Evolutionary conservation across 257 asterid genomes (phyloP).

Genomic region (Cordia subcordata): DNA sequence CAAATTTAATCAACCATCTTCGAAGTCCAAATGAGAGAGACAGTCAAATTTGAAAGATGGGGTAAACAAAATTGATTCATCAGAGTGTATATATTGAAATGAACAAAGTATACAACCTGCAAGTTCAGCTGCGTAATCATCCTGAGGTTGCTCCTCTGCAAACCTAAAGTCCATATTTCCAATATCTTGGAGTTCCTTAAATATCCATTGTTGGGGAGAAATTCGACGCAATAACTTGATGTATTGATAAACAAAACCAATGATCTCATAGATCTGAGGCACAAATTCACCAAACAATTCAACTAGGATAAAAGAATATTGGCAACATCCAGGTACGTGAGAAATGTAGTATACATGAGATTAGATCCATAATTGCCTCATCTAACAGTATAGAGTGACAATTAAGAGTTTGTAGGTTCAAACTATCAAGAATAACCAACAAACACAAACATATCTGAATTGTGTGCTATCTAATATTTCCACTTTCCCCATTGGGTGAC

Average conservation of each 20-base stretch:
- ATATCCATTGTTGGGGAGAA: constrained; percentile 92
- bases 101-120: constrained; percentile 43
- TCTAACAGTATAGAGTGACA: no score
- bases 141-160: constrained; percentile 97
- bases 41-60: background rate
- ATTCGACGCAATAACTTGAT: constrained; percentile 70
- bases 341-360: background rate
- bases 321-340: background rate
- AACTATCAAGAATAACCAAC: background rate
- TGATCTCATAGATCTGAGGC: constrained; percentile 73
- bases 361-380: background rate
- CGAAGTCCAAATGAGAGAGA: constrained; percentile 2
- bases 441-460: no score
- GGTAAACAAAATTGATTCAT: background rate
- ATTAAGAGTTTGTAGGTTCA: constrained; percentile 1
- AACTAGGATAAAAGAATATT: background rate
- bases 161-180: constrained; percentile 85
- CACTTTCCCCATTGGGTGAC: no score
- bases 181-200: constrained; percentile 90
- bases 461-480: no score
- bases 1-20: constrained; percentile 5
- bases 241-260: constrained; percentile 82
- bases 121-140: constrained; percentile 96
- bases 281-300: constrained; percentile 1
- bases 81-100: constrained; percentile 4